Evolutionary conservation across 495 filamentous ascomycete genomes (phyloP).

Genomic region (Chlorociboria aeruginascens): DNA sequence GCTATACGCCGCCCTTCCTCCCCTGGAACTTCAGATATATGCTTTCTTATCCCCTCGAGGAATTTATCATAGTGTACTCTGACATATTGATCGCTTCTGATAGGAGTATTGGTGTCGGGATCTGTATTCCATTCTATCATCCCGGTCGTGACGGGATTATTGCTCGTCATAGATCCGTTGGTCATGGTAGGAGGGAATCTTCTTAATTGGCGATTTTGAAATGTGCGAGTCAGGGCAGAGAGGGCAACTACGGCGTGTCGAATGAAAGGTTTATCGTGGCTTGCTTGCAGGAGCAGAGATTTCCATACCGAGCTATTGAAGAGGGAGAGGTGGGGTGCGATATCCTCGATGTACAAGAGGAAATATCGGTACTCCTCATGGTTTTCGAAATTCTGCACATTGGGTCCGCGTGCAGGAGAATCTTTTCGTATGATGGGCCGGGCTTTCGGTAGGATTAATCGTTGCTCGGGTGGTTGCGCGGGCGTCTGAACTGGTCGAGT

Average conservation of each 20-base stretch:
- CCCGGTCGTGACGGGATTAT: background rate
- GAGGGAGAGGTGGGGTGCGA: conserved; percentile 42
- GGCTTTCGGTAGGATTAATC: background rate
- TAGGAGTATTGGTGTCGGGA: no score
- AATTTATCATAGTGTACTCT: conserved; percentile 9
- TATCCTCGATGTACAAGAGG: conserved; percentile 43
- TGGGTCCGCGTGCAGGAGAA: background rate
- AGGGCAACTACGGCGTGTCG: conserved; percentile 53
- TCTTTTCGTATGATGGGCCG: background rate
- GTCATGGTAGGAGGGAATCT: background rate
- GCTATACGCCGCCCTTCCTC: background rate
- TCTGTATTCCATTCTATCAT: background rate
- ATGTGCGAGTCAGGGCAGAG: conserved; percentile 38
- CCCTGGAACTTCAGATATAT: background rate
- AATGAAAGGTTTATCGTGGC: conserved; percentile 44
- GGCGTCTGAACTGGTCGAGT: background rate
- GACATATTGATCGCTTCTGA: background rate
- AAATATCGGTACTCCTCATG: conserved; percentile 41
- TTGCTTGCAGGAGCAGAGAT: conserved; percentile 41
- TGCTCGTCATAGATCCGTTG: no score
- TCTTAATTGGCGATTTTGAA: background rate
- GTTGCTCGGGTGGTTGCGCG: background rate
- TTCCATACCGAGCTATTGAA: conserved; percentile 50
- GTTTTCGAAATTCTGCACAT: conserved; percentile 5
- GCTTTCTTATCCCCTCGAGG: background rate